Base-by-base conservation (phyloP, 164 flowering plant species). In the Tetracentron sinense region DNA sequence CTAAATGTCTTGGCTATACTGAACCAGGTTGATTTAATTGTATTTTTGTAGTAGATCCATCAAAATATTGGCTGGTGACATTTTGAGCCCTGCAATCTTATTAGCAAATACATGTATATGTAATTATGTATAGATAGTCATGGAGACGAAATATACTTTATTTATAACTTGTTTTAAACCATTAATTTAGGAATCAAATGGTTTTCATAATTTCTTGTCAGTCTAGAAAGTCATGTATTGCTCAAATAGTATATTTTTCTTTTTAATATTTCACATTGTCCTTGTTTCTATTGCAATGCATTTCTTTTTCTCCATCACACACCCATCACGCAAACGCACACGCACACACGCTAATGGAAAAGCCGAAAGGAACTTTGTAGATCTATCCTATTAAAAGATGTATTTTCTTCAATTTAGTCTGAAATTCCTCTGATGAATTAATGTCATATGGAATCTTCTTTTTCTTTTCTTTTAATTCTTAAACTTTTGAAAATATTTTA, bases 1-100 rank as follows among this genome's bases (percentile, higher is more conserved):
- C 98, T 21, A 92, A 85, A 78, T 63, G 56, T 61, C 86, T 90
- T 33, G 92, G 94, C 42, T 92, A 82, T 68, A 92, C 98, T 60
- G 97, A 92, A 82, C 98, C 98, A 82, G 98, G 98, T 92, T 44
- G 61, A 7, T 46, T 50, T 16, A 48, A 25, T 47, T 58, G 47
- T 38, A 42, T 6, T 49, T 62, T 56, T 49, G 21, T 22, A n/a
- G 3, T 54, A 26, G 38, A 60, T 28, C 33, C 30, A 16, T 23
- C 1, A 2, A 27, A n/a, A 28, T 46, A 7, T 60, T 60, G 11
- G 35, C 52, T 33, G 17, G 16, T 28, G 25, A 35, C n/a, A 52
- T 17, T 38, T 63, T n/a, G 2, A 23, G 20, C 25, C 8, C 15
- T 58, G 5, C 30, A 3, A 4, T 38, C 44, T 38, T 4, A 8